These are phyloP conservation scores for Blastobotrys mokoenaii DNA, from an alignment of 805 yeast species.

Conservation along the genomic window DNA sequence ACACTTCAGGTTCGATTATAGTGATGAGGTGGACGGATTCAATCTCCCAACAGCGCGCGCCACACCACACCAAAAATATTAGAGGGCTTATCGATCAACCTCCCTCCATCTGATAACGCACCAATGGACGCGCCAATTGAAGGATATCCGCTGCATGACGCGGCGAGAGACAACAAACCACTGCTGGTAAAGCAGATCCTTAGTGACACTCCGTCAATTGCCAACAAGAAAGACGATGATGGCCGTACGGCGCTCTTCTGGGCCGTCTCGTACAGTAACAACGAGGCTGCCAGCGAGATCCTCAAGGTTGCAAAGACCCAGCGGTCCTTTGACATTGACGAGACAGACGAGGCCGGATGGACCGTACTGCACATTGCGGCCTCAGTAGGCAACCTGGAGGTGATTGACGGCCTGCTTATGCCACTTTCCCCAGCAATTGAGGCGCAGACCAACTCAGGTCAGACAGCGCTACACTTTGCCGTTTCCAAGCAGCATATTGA, in stretches of 20 bases:
- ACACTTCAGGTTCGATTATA: too few species aligned
- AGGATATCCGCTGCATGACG: constrained; percentile 30
- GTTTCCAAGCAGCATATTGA: constrained; percentile 56
- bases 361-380: constrained; percentile 79
- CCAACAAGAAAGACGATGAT: constrained; percentile 52
- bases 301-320: constrained; percentile 30
- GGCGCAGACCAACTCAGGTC: constrained; percentile 55
- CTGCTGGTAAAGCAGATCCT: constrained; percentile 45
- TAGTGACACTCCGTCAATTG: constrained; percentile 40
- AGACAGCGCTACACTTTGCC: constrained; percentile 70
- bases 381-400: constrained; percentile 55
- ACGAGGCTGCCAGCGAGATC: constrained; percentile 42
- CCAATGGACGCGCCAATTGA: not conserved
- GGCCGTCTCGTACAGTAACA: constrained; percentile 65
- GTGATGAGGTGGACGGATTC: too few species aligned
- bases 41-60: too few species aligned
- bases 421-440: constrained; percentile 51
- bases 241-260: constrained; percentile 79
- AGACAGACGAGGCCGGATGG: constrained; percentile 77
- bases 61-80: not conserved
- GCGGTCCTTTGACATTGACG: constrained; percentile 50
- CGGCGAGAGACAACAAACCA: constrained; percentile 54
- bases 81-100: not conserved
- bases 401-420: constrained; percentile 42
- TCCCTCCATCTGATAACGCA: not conserved